A percentile compares a stretch with the other conserved stretches of the same genome.
Evolutionary conservation across 208 protist genomes (phyloP).

Genomic region (Trypanosoma theileri): DNA sequence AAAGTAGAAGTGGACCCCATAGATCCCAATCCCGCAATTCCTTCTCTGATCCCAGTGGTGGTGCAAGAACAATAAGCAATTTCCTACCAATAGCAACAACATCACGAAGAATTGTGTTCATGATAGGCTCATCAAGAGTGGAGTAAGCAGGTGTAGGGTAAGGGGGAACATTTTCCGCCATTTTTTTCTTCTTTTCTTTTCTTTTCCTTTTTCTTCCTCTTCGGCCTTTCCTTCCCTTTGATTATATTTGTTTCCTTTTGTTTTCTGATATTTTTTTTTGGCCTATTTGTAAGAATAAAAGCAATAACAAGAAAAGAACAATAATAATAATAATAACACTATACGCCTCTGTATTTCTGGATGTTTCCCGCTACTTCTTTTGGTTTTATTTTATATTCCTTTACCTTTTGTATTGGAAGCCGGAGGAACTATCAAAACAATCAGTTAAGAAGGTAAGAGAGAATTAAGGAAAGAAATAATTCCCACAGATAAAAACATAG

Average conservation of each 20-base stretch:
- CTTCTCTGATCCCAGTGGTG: constrained; percentile 36
- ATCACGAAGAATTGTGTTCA: constrained; percentile 63
- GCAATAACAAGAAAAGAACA: constrained; percentile 26
- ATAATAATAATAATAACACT: constrained; percentile 1
- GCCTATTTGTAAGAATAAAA: not conserved
- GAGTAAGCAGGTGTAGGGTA: constrained; percentile 33
- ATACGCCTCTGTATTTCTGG: not conserved
- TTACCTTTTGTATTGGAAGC: too few species aligned
- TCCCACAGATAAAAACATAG: too few species aligned
- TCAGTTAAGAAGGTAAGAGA: too few species aligned
- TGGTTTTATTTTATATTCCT: too few species aligned
- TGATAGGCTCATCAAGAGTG: constrained; percentile 68
- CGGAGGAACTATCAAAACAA: too few species aligned
- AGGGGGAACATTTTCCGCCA: not conserved
- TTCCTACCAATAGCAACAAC: constrained; percentile 70
- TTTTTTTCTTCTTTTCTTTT: constrained; percentile 12
- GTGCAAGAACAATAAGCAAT: constrained; percentile 64
- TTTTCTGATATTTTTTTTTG: not conserved
- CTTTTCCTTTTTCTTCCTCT: not conserved
- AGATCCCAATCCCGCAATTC: constrained; percentile 89
- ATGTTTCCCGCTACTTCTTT: not conserved
- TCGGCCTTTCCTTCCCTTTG: not conserved
- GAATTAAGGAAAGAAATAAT: too few species aligned
- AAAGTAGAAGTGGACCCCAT: constrained; percentile 93
- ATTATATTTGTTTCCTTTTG: not conserved